Evolutionary conservation across 225 moss, liverwort and hornwort genomes (phyloP).

Genomic region (Straminergon stramineum): DNA sequence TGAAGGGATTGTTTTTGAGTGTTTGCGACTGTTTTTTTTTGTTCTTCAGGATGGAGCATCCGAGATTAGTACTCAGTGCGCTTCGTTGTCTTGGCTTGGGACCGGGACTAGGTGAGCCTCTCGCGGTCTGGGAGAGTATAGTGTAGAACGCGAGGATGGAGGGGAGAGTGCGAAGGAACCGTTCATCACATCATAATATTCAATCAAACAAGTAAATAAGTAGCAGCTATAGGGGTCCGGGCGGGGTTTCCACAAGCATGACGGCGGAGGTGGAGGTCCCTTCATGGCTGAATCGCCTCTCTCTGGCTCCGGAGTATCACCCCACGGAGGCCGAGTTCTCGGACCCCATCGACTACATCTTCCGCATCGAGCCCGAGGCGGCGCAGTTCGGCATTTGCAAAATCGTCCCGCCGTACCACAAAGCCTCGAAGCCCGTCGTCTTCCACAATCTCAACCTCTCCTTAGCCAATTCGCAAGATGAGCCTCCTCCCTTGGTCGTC

Average conservation of each 20-base stretch:
- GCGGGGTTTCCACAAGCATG: constrained; percentile 43
- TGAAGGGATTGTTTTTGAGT: neutral
- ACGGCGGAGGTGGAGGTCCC: constrained; percentile 60
- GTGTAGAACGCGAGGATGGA: constrained; percentile 7
- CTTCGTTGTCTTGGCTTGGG: neutral
- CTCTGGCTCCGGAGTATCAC: constrained; percentile 84
- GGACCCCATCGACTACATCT: constrained; percentile 90
- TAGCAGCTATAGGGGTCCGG: constrained; percentile 19
- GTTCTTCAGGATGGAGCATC: neutral
- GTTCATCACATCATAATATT: neutral
- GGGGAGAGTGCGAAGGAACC: constrained; percentile 21
- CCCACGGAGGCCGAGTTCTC: constrained; percentile 92
- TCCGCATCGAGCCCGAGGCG: constrained; percentile 71
- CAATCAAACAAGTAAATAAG: neutral
- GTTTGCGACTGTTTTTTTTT: neutral
- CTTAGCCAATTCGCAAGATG: constrained; percentile 45
- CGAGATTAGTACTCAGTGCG: neutral
- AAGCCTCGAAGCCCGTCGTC: constrained; percentile 69
- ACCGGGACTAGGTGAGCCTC: neutral
- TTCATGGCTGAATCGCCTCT: constrained; percentile 64
- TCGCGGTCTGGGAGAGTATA: neutral
- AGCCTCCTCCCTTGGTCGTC: neutral
- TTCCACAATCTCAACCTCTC: constrained; percentile 70
- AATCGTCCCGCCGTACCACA: constrained; percentile 72
- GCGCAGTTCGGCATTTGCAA: constrained; percentile 81